A percentile compares a stretch with the other conserved stretches of the same genome.
These are phyloP conservation scores for Farysia itapuensis DNA, from an alignment of 1,284 basidiomycete species.

Conservation along the genomic window DNA sequence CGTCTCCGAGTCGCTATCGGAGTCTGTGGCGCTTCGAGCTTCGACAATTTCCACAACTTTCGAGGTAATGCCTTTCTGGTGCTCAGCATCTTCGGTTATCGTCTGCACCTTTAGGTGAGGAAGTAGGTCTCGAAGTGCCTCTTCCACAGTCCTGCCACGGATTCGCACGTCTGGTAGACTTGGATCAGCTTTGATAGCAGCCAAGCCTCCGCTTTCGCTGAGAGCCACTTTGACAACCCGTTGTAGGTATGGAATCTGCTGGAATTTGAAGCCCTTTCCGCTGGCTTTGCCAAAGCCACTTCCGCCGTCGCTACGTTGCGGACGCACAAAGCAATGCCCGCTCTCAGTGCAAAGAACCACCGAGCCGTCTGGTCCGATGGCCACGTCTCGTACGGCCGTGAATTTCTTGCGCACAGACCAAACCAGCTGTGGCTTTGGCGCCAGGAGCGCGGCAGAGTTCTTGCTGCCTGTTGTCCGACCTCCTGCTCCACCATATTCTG, in stretches of 20 bases:
- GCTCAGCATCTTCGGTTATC: slow-evolving; percentile 17
- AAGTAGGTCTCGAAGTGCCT: slow-evolving; percentile 66
- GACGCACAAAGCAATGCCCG: slow-evolving; percentile 81
- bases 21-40: slow-evolving; percentile 51
- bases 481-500: slow-evolving; percentile 42
- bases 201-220: slow-evolving; percentile 86
- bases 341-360: slow-evolving; percentile 91
- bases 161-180: slow-evolving; percentile 67
- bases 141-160: slow-evolving; percentile 68
- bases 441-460: slow-evolving; percentile 15
- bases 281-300: slow-evolving; percentile 27
- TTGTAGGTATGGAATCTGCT: slow-evolving; percentile 78
- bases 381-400: slow-evolving; percentile 79
- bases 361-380: slow-evolving; percentile 81
- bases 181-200: slow-evolving; percentile 78
- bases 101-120: slow-evolving; percentile 47
- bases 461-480: slow-evolving; percentile 1
- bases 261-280: slow-evolving; percentile 66
- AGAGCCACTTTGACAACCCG: slow-evolving; percentile 80
- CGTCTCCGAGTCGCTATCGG: slow-evolving; percentile 58
- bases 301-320: slow-evolving; percentile 24
- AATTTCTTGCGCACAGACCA: slow-evolving; percentile 87
- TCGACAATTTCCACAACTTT: slow-evolving; percentile 36
- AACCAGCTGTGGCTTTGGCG: slow-evolving; percentile 76
- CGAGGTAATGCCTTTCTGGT: slow-evolving; percentile 33